These are phyloP conservation scores for Paecilomyces sp. DNA, from an alignment of 2,329 filamentous ascomycete species.

Conservation along the genomic window DNA sequence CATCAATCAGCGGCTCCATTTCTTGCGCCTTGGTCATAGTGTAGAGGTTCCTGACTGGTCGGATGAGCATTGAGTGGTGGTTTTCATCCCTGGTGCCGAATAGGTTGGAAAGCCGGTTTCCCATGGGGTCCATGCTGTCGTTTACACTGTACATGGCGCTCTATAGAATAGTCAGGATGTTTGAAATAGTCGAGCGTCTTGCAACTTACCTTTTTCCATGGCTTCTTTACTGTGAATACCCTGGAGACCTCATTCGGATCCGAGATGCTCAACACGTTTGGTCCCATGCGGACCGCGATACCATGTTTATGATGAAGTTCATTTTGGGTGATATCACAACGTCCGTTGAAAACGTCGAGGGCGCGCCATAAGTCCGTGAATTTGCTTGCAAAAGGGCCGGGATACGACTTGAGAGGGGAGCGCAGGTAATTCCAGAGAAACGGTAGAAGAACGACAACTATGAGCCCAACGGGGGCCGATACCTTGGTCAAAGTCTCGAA, in stretches of 20 bases:
- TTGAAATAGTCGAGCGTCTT: not conserved
- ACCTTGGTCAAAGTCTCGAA: not conserved
- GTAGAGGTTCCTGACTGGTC: constrained; percentile 30
- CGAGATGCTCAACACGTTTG: constrained; percentile 66
- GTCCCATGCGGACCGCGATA: constrained; percentile 66
- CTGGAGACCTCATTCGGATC: constrained; percentile 54
- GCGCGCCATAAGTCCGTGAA: constrained; percentile 69
- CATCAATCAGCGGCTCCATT: constrained; percentile 16
- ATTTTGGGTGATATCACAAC: constrained; percentile 60
- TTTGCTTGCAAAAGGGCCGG: constrained; percentile 61
- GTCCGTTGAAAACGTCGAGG: constrained; percentile 56
- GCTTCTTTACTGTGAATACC: constrained; percentile 2
- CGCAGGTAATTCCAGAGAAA: constrained; percentile 11
- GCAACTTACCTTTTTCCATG: not conserved
- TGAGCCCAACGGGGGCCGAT: not conserved
- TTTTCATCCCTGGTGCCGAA: constrained; percentile 29
- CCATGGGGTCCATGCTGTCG: constrained; percentile 19
- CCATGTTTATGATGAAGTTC: constrained; percentile 64
- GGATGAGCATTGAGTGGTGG: constrained; percentile 28
- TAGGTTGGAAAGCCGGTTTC: constrained; percentile 25
- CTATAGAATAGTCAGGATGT: constrained; percentile 1
- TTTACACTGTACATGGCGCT: constrained; percentile 13
- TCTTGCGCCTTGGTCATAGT: constrained; percentile 18
- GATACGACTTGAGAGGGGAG: constrained; percentile 42
- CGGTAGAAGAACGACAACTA: constrained; percentile 2